Evolutionary conservation across 441 rosid genomes (phyloP).

Genomic region (Corymbia citriodora): DNA sequence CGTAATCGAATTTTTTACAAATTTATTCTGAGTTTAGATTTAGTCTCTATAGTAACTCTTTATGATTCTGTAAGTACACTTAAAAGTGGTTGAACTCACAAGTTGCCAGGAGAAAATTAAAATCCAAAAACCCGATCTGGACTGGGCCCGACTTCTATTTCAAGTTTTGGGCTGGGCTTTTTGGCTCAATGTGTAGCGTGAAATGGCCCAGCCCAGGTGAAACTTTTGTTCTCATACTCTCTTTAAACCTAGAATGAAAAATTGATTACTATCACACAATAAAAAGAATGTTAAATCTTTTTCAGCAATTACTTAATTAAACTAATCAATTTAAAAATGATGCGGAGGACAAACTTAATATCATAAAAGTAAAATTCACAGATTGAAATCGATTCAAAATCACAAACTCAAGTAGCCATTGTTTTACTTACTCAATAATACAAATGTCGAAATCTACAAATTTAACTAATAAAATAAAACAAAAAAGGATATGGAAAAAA

Average conservation of each 20-base stretch:
- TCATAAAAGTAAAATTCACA: neutral
- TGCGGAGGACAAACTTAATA: neutral
- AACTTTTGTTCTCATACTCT: neutral
- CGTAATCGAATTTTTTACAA: neutral
- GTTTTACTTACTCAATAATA: neutral
- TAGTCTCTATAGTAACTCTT: neutral
- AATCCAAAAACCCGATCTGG: neutral
- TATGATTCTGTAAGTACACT: neutral
- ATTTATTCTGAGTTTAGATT: neutral
- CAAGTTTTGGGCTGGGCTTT: neutral
- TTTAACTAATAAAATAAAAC: neutral
- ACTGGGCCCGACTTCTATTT: neutral
- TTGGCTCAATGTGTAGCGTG: neutral
- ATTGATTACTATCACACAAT: neutral
- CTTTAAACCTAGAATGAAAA: neutral
- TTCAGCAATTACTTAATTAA: too few species aligned
- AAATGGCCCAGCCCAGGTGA: neutral
- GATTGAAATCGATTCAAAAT: neutral
- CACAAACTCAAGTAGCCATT: neutral
- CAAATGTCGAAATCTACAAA: neutral
- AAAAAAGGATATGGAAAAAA: neutral
- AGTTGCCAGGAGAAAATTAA: neutral
- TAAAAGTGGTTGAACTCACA: neutral
- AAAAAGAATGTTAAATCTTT: neutral
- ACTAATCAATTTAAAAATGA: neutral